Evolutionary conservation across 805 yeast species (phyloP).

Genomic region (Maudiozyma bulderi): DNA sequence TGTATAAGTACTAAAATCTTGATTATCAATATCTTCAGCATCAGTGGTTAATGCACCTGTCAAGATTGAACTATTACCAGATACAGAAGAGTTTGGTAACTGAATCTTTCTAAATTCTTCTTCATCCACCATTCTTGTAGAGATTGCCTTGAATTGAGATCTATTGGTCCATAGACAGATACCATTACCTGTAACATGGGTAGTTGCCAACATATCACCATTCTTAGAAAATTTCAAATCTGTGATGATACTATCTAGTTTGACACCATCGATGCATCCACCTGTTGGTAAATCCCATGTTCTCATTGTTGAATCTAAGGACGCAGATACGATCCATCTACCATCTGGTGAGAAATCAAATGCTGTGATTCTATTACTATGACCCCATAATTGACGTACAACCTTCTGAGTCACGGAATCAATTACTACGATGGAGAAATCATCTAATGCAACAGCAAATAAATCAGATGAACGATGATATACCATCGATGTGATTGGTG

Average conservation of each 20-base stretch:
- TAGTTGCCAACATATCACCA: slow-evolving; percentile 85
- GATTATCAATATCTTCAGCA: slow-evolving; percentile 7
- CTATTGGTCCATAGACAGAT: slow-evolving; percentile 86
- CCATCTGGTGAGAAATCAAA: slow-evolving; percentile 92
- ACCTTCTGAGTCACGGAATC: slow-evolving; percentile 74
- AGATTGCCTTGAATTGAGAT: slow-evolving; percentile 70
- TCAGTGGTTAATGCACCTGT: slow-evolving; percentile 62
- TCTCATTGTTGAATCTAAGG: slow-evolving; percentile 78
- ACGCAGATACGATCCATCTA: slow-evolving; percentile 81
- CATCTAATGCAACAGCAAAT: slow-evolving; percentile 78
- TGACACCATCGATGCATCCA: slow-evolving; percentile 87
- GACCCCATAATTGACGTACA: slow-evolving; percentile 85
- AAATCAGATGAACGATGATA: slow-evolving; percentile 79
- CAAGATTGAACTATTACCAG: slow-evolving; percentile 57
- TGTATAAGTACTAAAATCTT: slow-evolving; percentile 32
- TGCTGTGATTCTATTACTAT: slow-evolving; percentile 75
- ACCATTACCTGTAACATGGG: slow-evolving; percentile 86
- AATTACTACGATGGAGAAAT: slow-evolving; percentile 69
- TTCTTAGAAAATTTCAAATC: slow-evolving; percentile 70
- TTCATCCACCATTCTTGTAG: slow-evolving; percentile 68
- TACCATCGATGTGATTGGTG: slow-evolving; percentile 69
- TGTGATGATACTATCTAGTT: slow-evolving; percentile 71
- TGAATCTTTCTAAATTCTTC: slow-evolving; percentile 54
- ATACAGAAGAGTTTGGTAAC: slow-evolving; percentile 73
- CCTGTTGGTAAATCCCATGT: slow-evolving; percentile 98